Conservation (phyloP, 1,139 yeast species). For the Pneumocystis jirovecii region DNA sequence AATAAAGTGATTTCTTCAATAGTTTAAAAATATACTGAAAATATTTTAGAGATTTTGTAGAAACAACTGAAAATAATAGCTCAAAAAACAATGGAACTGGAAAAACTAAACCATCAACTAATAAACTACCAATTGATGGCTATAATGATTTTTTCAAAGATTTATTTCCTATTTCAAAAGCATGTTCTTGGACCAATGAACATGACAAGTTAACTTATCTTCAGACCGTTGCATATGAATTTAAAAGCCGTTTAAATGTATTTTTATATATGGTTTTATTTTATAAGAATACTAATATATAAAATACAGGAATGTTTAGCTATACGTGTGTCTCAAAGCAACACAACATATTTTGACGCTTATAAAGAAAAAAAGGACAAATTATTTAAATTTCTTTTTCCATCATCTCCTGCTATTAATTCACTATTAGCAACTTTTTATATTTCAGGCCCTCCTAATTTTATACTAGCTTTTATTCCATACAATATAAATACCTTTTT, state of each 20-base stretch:
- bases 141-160: background rate
- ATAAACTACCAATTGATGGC: background rate
- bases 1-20: background rate
- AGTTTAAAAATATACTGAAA: background rate
- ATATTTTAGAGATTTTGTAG: background rate
- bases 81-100: background rate
- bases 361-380: background rate
- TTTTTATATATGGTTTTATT: background rate
- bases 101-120: background rate
- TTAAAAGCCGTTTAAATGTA: background rate
- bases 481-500: constrained; percentile 33
- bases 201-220: background rate
- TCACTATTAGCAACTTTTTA: constrained; percentile 46
- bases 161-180: background rate
- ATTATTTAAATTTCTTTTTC: constrained; percentile 28
- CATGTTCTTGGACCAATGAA: background rate
- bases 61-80: background rate
- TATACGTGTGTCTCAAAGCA: background rate
- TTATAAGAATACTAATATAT: background rate
- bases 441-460: constrained; percentile 48
- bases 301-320: background rate
- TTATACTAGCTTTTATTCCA: constrained; percentile 38
- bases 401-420: constrained; percentile 42
- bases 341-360: background rate
- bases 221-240: background rate